phyloP scores from a whole-genome alignment of 2,329 filamentous ascomycete species.

The Nothophoma quercina region DNA sequence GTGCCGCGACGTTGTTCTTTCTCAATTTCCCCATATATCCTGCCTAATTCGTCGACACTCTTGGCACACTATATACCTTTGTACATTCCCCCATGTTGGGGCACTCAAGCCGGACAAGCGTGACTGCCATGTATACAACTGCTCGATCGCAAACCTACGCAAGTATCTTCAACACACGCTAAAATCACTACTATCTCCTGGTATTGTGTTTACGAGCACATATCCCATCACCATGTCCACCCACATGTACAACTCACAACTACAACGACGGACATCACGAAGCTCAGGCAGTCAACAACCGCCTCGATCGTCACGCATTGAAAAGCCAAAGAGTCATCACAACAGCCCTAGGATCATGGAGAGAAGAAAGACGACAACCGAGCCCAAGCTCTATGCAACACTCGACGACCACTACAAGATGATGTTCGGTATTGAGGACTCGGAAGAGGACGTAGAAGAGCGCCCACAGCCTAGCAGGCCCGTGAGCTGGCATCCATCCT shows the following conservation, averaged over 20 bases:
- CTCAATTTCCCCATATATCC: conserved; percentile 42
- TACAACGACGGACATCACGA: conserved; percentile 42
- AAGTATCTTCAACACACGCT: conserved; percentile 20
- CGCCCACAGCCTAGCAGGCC: conserved; percentile 57
- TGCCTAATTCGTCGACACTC: conserved; percentile 47
- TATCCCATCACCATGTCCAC: conserved; percentile 34
- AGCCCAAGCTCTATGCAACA: conserved; percentile 49
- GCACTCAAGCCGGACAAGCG: conserved; percentile 26
- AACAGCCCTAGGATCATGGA: conserved; percentile 48
- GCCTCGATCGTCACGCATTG: conserved; percentile 45
- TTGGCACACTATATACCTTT: conserved; percentile 50
- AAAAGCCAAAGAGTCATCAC: conserved; percentile 51
- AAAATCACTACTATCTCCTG: neutral
- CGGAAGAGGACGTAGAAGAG: conserved; percentile 37
- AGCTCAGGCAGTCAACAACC: conserved; percentile 38
- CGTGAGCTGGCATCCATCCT: conserved; percentile 78
- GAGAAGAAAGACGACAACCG: conserved; percentile 49
- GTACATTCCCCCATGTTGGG: conserved; percentile 34
- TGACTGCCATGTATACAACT: conserved; percentile 29
- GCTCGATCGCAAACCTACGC: conserved; percentile 18
- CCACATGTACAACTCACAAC: conserved; percentile 38
- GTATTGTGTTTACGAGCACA: conserved; percentile 25
- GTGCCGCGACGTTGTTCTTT: conserved; percentile 38
- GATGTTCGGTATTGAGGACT: conserved; percentile 48
- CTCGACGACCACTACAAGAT: conserved; percentile 52